Evolutionary conservation across 2,329 filamentous ascomycete species (phyloP).

Genomic region (Cucurbitaria berberidis): DNA sequence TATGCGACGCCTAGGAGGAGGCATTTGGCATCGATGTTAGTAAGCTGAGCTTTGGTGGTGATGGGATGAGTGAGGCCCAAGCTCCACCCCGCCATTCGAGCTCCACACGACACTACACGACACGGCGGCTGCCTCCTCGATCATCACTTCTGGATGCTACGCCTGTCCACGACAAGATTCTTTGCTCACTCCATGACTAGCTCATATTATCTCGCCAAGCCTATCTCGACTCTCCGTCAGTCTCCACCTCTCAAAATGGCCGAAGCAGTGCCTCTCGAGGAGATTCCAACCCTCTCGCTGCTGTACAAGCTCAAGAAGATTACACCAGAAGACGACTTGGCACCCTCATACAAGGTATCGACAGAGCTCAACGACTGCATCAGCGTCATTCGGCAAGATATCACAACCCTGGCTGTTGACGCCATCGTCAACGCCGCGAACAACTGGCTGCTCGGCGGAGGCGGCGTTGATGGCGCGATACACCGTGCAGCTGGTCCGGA

Average conservation of each 20-base stretch:
- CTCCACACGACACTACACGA: background rate
- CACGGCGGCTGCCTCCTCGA: background rate
- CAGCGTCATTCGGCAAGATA: conserved; percentile 74
- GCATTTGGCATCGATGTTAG: background rate
- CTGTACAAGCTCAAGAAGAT: conserved; percentile 70
- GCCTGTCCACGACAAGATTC: background rate
- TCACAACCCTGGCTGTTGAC: conserved; percentile 78
- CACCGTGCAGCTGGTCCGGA: conserved; percentile 77
- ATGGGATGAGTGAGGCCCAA: background rate
- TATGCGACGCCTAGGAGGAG: too few relatives aligned
- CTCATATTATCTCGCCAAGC: background rate
- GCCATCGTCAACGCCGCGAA: conserved; percentile 96
- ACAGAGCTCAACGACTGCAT: conserved; percentile 68
- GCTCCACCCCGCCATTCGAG: background rate
- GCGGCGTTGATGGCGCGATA: conserved; percentile 81
- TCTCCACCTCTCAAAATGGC: conserved; percentile 26
- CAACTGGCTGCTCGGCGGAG: conserved; percentile 75
- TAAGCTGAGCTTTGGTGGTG: background rate
- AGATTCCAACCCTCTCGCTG: conserved; percentile 67
- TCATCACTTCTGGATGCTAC: background rate
- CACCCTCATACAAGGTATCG: conserved; percentile 21
- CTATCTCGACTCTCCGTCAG: background rate
- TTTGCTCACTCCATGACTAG: background rate
- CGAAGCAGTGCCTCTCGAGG: conserved; percentile 48
- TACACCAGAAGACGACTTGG: conserved; percentile 22